These are phyloP conservation scores for Claviceps digitariae DNA, from an alignment of 2,329 filamentous ascomycete species.

Conservation along the genomic window DNA sequence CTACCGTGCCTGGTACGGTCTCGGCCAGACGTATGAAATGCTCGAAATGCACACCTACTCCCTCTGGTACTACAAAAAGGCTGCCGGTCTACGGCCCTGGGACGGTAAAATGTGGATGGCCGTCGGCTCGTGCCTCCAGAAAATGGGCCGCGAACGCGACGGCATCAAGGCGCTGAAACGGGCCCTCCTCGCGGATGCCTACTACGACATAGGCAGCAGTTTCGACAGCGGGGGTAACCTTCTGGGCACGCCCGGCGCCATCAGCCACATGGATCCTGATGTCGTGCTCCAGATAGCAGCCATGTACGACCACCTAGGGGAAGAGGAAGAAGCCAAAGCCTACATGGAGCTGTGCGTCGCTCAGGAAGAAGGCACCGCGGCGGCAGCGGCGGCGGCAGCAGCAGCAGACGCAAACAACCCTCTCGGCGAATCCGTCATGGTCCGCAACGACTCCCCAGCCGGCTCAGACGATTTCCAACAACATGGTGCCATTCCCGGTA, in stretches of 20 bases:
- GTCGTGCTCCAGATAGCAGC: constrained; percentile 79
- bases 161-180: constrained; percentile 93
- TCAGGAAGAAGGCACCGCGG: constrained; percentile 65
- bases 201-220: constrained; percentile 56
- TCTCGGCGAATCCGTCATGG: constrained; percentile 36
- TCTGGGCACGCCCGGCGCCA: constrained; percentile 34
- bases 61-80: constrained; percentile 94
- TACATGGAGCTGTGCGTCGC: constrained; percentile 96
- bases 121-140: constrained; percentile 80
- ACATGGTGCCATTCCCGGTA: constrained; percentile 7
- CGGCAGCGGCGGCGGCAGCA: constrained; percentile 26
- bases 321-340: constrained; percentile 66
- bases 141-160: constrained; percentile 75
- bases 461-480: constrained; percentile 24
- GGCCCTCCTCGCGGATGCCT: constrained; percentile 75
- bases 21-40: constrained; percentile 94
- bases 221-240: constrained; percentile 33
- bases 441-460: constrained; percentile 40
- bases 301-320: constrained; percentile 71
- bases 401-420: constrained; percentile 20
- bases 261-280: constrained; percentile 68
- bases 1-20: constrained; percentile 94
- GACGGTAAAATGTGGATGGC: constrained; percentile 99
- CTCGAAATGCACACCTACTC: constrained; percentile 97
- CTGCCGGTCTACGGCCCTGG: constrained; percentile 82